phyloP scores from a whole-genome alignment of 2,329 filamentous ascomycete genomes.

The Trichoderma guizhouense region DNA sequence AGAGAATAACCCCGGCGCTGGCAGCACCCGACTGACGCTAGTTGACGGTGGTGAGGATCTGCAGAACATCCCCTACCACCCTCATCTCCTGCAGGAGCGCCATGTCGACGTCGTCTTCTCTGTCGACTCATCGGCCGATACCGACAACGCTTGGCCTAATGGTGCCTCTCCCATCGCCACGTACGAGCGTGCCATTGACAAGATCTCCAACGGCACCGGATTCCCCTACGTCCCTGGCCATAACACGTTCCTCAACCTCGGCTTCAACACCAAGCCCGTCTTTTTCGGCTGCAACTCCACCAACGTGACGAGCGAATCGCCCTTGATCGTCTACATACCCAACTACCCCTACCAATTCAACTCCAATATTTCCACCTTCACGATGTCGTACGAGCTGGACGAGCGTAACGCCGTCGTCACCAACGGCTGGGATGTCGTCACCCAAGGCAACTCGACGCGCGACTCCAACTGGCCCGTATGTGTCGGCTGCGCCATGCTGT shows the following conservation, averaged over 20 bases:
- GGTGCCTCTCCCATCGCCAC: slow-evolving; percentile 57
- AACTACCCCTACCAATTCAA: slow-evolving; percentile 68
- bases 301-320: slow-evolving; percentile 51
- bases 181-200: slow-evolving; percentile 49
- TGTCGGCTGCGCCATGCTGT: slow-evolving; percentile 82
- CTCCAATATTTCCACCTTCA: slow-evolving; percentile 79
- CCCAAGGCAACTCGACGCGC: slow-evolving; percentile 74
- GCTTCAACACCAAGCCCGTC: slow-evolving; percentile 56
- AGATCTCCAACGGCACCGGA: slow-evolving; percentile 50
- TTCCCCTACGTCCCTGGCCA: slow-evolving; percentile 58
- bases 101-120: slow-evolving; percentile 62
- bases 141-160: slow-evolving; percentile 55
- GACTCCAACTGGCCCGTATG: slow-evolving; percentile 76
- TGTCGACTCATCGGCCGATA: slow-evolving; percentile 63
- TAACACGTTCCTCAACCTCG: slow-evolving; percentile 54
- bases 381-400: slow-evolving; percentile 57
- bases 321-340: slow-evolving; percentile 83
- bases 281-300: slow-evolving; percentile 64
- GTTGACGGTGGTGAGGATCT: slow-evolving; percentile 78
- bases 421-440: slow-evolving; percentile 83
- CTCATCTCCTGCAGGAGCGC: slow-evolving; percentile 48
- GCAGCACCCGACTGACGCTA: slow-evolving; percentile 59
- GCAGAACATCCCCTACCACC: slow-evolving; percentile 77
- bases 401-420: slow-evolving; percentile 76
- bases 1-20: slow-evolving; percentile 39